A percentile compares a stretch with the other conserved stretches of the same genome.
phyloP scores from a whole-genome alignment of 306 rosid genomes.

The Corylus heterophylla region DNA sequence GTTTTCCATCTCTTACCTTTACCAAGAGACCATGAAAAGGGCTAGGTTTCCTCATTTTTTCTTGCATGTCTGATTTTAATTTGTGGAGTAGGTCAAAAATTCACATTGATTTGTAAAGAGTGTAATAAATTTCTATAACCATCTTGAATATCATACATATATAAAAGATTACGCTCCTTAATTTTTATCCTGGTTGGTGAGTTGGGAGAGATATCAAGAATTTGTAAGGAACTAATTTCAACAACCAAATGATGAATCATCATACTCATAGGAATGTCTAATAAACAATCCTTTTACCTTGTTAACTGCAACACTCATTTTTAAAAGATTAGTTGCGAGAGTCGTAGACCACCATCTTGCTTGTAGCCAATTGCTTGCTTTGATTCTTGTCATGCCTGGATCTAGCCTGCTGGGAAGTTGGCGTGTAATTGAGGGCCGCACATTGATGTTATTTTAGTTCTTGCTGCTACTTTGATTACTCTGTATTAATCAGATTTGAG shows the following conservation, averaged over 20 bases:
- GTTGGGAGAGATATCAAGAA: not conserved
- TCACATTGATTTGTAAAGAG: not conserved
- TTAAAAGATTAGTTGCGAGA: not conserved
- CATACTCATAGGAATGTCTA: not conserved
- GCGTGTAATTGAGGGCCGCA: not conserved
- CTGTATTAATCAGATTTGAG: not conserved
- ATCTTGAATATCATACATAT: too few species aligned
- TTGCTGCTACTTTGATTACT: not conserved
- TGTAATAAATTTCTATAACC: not conserved
- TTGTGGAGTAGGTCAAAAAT: not conserved
- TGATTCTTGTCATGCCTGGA: not conserved
- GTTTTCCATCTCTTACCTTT: not conserved
- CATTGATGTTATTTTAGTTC: not conserved
- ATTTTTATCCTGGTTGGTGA: not conserved
- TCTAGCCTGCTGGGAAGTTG: not conserved
- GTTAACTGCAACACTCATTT: not conserved
- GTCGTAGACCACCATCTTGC: not conserved
- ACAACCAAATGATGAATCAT: not conserved
- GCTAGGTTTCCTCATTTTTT: too few species aligned
- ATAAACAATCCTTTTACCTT: not conserved
- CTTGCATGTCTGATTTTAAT: not conserved
- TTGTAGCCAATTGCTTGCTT: not conserved
- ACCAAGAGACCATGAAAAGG: not conserved
- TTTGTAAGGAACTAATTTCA: not conserved
- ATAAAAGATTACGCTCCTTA: not conserved